These are phyloP conservation scores for Candida pseudoviswanathii DNA, from an alignment of 1,139 yeast genomes.

Conservation along the genomic window DNA sequence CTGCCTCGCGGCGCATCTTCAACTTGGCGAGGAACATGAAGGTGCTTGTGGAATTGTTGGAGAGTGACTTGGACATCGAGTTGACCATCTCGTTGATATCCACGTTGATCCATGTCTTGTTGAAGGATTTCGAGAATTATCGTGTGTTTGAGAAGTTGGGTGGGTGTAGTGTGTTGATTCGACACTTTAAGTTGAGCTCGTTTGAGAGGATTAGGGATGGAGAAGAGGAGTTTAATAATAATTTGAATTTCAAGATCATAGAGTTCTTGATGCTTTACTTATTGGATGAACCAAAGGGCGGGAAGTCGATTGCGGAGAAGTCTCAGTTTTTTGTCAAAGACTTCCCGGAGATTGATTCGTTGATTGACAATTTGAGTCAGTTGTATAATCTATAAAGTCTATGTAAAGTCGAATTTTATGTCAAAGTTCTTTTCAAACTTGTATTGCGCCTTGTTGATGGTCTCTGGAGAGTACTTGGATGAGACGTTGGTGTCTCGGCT, in stretches of 20 bases:
- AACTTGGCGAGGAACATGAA: conserved; percentile 34
- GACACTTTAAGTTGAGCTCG: conserved; percentile 29
- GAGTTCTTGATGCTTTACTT: conserved; percentile 75
- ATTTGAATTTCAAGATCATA: conserved; percentile 59
- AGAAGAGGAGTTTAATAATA: conserved; percentile 14
- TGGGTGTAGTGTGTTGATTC: conserved; percentile 61
- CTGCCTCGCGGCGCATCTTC: conserved; percentile 54
- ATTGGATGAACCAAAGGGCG: conserved; percentile 54
- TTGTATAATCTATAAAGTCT: conserved; percentile 24
- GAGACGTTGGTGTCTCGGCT: conserved; percentile 1
- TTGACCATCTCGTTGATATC: conserved; percentile 49
- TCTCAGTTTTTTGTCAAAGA: conserved; percentile 51
- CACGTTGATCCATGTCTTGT: conserved; percentile 60
- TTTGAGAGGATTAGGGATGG: conserved; percentile 12
- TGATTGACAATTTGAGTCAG: conserved; percentile 42
- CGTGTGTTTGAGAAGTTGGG: conserved; percentile 59
- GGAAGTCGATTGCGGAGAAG: conserved; percentile 51
- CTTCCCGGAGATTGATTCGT: conserved; percentile 45
- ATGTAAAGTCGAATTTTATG: conserved; percentile 10
- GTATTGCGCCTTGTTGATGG: conserved; percentile 9
- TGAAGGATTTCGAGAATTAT: conserved; percentile 57
- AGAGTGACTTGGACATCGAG: conserved; percentile 15
- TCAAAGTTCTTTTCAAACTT: conserved; percentile 17
- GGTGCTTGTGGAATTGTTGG: conserved; percentile 29
- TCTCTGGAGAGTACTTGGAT: conserved; percentile 9